A percentile compares a stretch with the other conserved stretches of the same genome.
Conservation (phyloP, 352 stramenopile genomes). For the Phytopythium montanum region DNA sequence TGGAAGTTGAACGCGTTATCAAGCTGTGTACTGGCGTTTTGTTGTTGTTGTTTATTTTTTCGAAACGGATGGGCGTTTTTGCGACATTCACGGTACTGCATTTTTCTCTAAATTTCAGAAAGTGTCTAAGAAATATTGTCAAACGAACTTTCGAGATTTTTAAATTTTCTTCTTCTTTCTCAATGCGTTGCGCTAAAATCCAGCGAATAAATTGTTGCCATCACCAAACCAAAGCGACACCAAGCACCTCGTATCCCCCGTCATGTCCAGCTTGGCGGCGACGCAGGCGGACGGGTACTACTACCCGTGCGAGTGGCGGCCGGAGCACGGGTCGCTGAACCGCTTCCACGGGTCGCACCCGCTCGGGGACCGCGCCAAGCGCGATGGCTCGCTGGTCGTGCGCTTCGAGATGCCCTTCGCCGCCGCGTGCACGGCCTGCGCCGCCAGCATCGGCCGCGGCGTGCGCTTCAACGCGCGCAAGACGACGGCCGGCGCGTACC, state of each 20-base stretch:
- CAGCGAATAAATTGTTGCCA: too few species aligned
- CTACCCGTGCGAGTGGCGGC: conserved; percentile 91
- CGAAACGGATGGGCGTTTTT: too few species aligned
- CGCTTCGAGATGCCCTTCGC: conserved; percentile 98
- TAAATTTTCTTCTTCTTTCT: too few species aligned
- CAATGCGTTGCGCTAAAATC: too few species aligned
- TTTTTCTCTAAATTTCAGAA: too few species aligned
- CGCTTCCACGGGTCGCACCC: conserved; percentile 74
- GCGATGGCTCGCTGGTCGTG: conserved; percentile 91
- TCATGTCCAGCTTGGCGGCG: conserved; percentile 95
- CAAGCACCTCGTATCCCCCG: background rate
- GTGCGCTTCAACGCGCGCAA: conserved; percentile 98
- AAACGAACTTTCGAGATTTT: too few species aligned
- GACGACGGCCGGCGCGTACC: conserved; percentile 86
- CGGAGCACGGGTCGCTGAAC: conserved; percentile 85
- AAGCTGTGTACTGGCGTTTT: too few species aligned
- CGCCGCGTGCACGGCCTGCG: conserved; percentile 89
- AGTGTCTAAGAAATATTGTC: too few species aligned
- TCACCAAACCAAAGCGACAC: too few species aligned
- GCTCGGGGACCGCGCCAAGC: conserved; percentile 77
- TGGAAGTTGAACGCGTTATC: too few species aligned
- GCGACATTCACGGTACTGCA: too few species aligned
- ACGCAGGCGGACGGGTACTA: conserved; percentile 98
- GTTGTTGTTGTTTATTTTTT: too few species aligned
- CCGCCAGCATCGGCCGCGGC: conserved; percentile 65